phyloP scores from a whole-genome alignment of 768 basidiomycete genomes.

The Tulasnella sp. region DNA sequence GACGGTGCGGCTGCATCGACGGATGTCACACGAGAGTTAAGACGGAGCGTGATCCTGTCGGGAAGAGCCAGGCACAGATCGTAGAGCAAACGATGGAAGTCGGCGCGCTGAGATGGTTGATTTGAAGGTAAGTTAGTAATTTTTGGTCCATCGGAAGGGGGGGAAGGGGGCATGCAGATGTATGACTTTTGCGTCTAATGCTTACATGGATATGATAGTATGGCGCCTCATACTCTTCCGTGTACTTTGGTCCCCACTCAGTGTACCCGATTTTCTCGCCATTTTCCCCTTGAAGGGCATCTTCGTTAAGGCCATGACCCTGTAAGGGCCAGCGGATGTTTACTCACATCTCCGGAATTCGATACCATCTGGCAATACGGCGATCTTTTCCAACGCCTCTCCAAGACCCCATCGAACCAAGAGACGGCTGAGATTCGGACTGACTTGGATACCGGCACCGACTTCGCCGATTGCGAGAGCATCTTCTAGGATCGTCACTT shows the following conservation, averaged over 20 bases:
- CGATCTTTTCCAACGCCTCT: slow-evolving; percentile 31
- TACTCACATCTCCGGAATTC: slow-evolving; percentile 32
- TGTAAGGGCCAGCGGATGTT: background rate
- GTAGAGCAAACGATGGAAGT: slow-evolving; percentile 39
- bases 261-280: slow-evolving; percentile 37
- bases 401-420: slow-evolving; percentile 45
- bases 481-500: slow-evolving; percentile 47
- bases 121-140: background rate
- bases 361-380: slow-evolving; percentile 32
- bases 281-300: slow-evolving; percentile 26
- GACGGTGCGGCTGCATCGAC: slow-evolving; percentile 16
- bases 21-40: slow-evolving; percentile 15
- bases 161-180: too few species aligned
- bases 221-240: slow-evolving; percentile 37
- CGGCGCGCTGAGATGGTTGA: slow-evolving; percentile 30
- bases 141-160: background rate
- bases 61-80: slow-evolving; percentile 27
- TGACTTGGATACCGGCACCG: slow-evolving; percentile 24
- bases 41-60: slow-evolving; percentile 16
- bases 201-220: slow-evolving; percentile 36
- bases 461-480: slow-evolving; percentile 35
- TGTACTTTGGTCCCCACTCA: slow-evolving; percentile 33
- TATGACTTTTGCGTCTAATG: too few species aligned
- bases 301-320: background rate
- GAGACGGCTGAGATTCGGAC: slow-evolving; percentile 48